phyloP scores from a whole-genome alignment of 257 asterid genomes.

The Solanum medicagineum region DNA sequence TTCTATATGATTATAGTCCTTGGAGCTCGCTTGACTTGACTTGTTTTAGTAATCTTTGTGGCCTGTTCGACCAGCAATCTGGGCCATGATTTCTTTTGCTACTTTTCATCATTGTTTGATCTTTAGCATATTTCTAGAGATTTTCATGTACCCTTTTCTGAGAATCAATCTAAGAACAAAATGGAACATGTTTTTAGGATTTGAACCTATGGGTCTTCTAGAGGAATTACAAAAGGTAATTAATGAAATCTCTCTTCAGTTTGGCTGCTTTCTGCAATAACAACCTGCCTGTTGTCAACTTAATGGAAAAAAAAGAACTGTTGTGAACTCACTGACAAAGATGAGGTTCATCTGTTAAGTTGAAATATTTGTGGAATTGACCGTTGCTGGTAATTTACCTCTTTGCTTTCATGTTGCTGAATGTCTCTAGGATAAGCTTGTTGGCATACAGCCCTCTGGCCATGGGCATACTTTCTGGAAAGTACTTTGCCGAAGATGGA shows the following conservation, averaged over 20 bases:
- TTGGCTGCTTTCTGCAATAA: neutral
- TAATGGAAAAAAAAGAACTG: too few species aligned
- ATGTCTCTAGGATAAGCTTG: constrained; percentile 22
- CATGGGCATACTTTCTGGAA: constrained; percentile 90
- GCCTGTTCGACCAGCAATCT: too few species aligned
- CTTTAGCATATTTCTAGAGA: neutral
- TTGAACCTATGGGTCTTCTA: neutral
- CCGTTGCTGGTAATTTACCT: neutral
- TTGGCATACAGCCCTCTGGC: constrained; percentile 94
- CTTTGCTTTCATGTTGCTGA: neutral
- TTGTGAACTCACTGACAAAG: neutral
- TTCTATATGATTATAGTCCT: neutral
- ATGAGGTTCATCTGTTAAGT: neutral
- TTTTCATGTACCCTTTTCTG: neutral
- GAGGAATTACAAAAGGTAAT: neutral
- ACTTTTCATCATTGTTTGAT: neutral
- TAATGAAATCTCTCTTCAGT: neutral
- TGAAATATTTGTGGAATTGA: neutral
- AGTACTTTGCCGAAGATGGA: constrained; percentile 51
- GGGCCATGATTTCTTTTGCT: neutral
- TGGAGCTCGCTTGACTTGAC: neutral
- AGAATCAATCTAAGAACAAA: neutral
- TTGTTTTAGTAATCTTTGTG: neutral
- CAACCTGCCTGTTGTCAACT: neutral
- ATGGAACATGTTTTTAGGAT: neutral